Evolutionary conservation across 306 rosid species (phyloP).

Genomic region (Abrus pulchellus): DNA sequence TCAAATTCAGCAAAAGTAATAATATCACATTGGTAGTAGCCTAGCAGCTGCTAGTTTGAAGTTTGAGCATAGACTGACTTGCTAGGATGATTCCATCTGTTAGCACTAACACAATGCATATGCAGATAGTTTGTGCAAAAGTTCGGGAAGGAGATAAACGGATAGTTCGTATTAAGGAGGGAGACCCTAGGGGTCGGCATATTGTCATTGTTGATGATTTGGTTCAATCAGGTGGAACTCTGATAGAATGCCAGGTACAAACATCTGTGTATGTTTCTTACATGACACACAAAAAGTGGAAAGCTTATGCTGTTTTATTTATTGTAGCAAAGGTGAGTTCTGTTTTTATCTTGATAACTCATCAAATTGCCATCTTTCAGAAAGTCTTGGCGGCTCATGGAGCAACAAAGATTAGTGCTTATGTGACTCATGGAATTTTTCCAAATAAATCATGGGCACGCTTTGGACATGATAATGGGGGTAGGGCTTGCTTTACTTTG

Average conservation of each 20-base stretch:
- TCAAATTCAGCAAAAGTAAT: constrained; percentile 36
- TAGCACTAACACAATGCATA: constrained; percentile 40
- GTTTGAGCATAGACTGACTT: constrained; percentile 31
- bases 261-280: constrained; percentile 15
- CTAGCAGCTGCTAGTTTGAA: constrained; percentile 36
- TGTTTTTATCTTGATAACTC: constrained; percentile 20
- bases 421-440: constrained; percentile 96
- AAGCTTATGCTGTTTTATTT: constrained; percentile 33
- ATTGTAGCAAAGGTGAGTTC: constrained; percentile 5
- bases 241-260: constrained; percentile 94
- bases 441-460: constrained; percentile 96
- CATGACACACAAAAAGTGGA: neutral
- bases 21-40: constrained; percentile 3
- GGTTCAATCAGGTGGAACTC: constrained; percentile 98
- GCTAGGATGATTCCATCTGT: constrained; percentile 28
- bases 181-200: constrained; percentile 88
- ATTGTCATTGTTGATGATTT: constrained; percentile 96
- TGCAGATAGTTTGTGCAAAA: constrained; percentile 94
- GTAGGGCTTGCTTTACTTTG: constrained; percentile 57
- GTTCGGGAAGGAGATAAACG: constrained; percentile 97
- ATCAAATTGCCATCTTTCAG: constrained; percentile 58
- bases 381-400: constrained; percentile 92
- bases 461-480: constrained; percentile 77
- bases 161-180: constrained; percentile 95
- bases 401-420: constrained; percentile 92